phyloP scores from a whole-genome alignment of 176 grass and related monocot species.

The Oryza australiensis region DNA sequence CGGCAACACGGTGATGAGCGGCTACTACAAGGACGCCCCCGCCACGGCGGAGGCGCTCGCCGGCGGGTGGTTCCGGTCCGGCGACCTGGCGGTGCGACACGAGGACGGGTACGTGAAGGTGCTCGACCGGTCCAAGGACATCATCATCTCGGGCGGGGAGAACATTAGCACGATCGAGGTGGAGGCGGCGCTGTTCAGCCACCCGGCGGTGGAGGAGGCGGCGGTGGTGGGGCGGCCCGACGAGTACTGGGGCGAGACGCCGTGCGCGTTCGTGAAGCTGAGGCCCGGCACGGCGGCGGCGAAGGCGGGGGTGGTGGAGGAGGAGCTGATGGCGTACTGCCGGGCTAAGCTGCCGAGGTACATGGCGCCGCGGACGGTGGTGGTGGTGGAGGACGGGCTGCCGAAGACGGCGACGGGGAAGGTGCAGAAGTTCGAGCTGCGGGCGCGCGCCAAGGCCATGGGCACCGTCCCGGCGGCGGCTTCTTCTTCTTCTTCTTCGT shows the following conservation, averaged over 20 bases:
- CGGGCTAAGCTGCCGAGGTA: slow-evolving; percentile 54
- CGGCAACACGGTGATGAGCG: slow-evolving; percentile 87
- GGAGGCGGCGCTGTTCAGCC: slow-evolving; percentile 68
- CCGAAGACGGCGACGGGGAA: slow-evolving; percentile 94
- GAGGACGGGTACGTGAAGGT: slow-evolving; percentile 76
- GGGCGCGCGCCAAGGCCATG: slow-evolving; percentile 73
- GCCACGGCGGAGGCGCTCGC: slow-evolving; percentile 57
- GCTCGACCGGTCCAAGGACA: slow-evolving; percentile 80
- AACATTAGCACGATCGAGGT: slow-evolving; percentile 93
- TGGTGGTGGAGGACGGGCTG: slow-evolving; percentile 58
- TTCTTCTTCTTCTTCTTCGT: too few relatives aligned
- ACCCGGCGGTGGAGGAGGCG: slow-evolving; percentile 68
- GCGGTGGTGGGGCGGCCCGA: slow-evolving; percentile 76
- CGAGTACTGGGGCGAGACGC: slow-evolving; percentile 89
- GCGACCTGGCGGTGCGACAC: slow-evolving; percentile 69
- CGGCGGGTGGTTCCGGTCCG: slow-evolving; percentile 69
- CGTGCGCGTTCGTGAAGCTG: slow-evolving; percentile 73
- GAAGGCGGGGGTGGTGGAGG: background rate
- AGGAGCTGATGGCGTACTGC: slow-evolving; percentile 79
- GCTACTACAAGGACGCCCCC: slow-evolving; percentile 76
- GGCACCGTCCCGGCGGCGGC: slow-evolving; percentile 34
- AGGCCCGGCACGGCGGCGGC: slow-evolving; percentile 3
- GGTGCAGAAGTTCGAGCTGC: slow-evolving; percentile 80
- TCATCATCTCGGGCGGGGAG: slow-evolving; percentile 91
- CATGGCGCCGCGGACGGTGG: slow-evolving; percentile 76